Evolutionary conservation across 805 yeast genomes (phyloP), one percentile per base, ranked within the genome.

Genomic region (Suhomyces prunicola): DNA sequence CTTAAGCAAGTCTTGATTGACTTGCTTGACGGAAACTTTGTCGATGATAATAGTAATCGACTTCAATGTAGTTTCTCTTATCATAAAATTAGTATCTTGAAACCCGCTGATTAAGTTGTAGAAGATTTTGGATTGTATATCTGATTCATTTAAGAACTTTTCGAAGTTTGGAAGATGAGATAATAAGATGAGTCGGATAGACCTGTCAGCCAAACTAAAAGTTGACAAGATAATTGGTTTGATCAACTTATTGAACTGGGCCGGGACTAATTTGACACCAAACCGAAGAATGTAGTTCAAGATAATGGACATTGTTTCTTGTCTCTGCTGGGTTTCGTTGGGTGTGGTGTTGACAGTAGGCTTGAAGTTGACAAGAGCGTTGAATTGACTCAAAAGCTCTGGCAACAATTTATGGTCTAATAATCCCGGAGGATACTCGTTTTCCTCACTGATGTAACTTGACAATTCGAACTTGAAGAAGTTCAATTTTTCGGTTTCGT

Each of bases 1-100:
- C 58, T 96, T 80, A 51, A 93, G 72, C 22, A 93, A 71, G 47
- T 94, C 98, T 62, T 91, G 91, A 66, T 93, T 93, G 47, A 92
- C 74, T 65, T 88, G 96, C 51, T 96, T 80, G 39, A 85, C 89
- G 0, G 88, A 80, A 1, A 93, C 78, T 60, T 83, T 83, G 19
- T 84, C 82, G 1, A 85, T 82, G 26, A 92, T 71, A 3, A 83
- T 72, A 2, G 84, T 80, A 17, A 82, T 71, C 2, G 90, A 81
- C 47, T 85, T 86, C 39, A 93, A 73, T 0, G 97, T 88, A 50
- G 86, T 89, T 58, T 88, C 88, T 57, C 97, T 76, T 41, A 93
- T 83, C n/a, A 86, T 78, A 3, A 85, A 80, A 64, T 90, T 92
- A 0, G 94, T 83, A 66, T 93, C 99, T 33, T 85, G 82, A 61